Base-by-base conservation (phyloP, 345 rosid genomes). In the Arabidopsis suecica region DNA sequence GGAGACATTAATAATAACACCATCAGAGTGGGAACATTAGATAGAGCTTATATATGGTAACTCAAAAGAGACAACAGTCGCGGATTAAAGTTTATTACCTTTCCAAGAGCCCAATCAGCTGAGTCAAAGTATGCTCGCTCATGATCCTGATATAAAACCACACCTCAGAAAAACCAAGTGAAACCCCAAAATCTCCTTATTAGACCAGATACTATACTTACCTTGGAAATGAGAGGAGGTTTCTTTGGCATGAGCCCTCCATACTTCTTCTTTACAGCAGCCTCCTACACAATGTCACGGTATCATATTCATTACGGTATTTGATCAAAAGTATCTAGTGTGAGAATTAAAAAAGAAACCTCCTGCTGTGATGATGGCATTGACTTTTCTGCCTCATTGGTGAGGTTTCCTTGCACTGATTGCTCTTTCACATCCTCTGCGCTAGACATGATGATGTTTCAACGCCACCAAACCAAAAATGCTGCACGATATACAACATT, bases 101-200 rank as follows among this genome's bases (percentile, higher is more conserved):
- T 95, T 79, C 99, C 99, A 83, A 95, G 92, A 45, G 99, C 99
- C 99, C 99, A 95, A 75, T 95, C 99, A 81, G 99, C 99, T 51
- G 99, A 95, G 75, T 92, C 99, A 74, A 96, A 96, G 84, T 88
- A 96, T 9, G 99, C 98, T 65, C 99, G 87, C 72, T 93, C 99
- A 47, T 90, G 97, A 78, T 95, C 99, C 99, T 95, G 78, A 48
- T 34, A 76, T 0, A 41, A 53, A 69, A 61, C 49, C 50, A 2
- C 48, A 75, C 6, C 34, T 76, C 56, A 69, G 49, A 53, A 68
- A 47, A 57, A 3, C 20, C 7, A 14, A 57, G 23, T 13, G 55
- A 53, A 38, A 67, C 42, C 36, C 3, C 8, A 75, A 60, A 60
- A 28, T 49, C 41, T 68, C 25, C 0, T 20, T 50, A 45, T 16